Percentiles rank a stretch among this genome's conserved stretches.
These are phyloP conservation scores for Sugiyamaella grinbergsii DNA, from an alignment of 1,139 yeast species.

Conservation along the genomic window DNA sequence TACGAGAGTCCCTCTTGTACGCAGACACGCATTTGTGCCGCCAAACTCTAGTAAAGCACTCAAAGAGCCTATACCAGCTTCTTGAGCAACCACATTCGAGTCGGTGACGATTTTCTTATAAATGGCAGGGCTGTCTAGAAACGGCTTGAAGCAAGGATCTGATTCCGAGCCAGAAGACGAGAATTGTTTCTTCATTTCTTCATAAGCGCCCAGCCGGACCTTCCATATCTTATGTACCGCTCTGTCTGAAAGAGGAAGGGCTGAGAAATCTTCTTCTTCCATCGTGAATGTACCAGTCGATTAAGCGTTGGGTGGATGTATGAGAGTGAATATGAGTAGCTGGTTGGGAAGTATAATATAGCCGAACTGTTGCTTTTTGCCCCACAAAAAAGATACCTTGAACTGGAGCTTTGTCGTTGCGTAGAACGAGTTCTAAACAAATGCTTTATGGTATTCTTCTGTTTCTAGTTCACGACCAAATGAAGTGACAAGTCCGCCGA, in stretches of 20 bases:
- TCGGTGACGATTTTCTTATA: slow-evolving; percentile 67
- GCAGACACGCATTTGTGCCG: slow-evolving; percentile 48
- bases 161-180: slow-evolving; percentile 56
- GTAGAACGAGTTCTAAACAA: too few species aligned
- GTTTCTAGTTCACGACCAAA: too few species aligned
- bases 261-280: slow-evolving; percentile 62
- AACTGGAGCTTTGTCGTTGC: too few species aligned
- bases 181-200: slow-evolving; percentile 59
- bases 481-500: too few species aligned
- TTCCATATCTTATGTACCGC: slow-evolving; percentile 84
- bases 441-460: too few species aligned
- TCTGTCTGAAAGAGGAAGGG: slow-evolving; percentile 66
- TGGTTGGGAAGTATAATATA: too few species aligned
- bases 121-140: slow-evolving; percentile 52
- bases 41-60: slow-evolving; percentile 62
- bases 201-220: slow-evolving; percentile 79
- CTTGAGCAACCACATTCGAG: slow-evolving; percentile 90
- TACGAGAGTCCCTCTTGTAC: slow-evolving; percentile 50
- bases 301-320: too few species aligned
- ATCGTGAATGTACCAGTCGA: slow-evolving; percentile 40
- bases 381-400: too few species aligned
- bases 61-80: slow-evolving; percentile 66
- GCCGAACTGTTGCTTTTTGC: too few species aligned
- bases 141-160: slow-evolving; percentile 56
- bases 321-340: too few species aligned